A percentile compares a stretch with the other conserved stretches of the same genome.
Conservation (phyloP, 306 rosid species). For the Hippophae rhamnoides region DNA sequence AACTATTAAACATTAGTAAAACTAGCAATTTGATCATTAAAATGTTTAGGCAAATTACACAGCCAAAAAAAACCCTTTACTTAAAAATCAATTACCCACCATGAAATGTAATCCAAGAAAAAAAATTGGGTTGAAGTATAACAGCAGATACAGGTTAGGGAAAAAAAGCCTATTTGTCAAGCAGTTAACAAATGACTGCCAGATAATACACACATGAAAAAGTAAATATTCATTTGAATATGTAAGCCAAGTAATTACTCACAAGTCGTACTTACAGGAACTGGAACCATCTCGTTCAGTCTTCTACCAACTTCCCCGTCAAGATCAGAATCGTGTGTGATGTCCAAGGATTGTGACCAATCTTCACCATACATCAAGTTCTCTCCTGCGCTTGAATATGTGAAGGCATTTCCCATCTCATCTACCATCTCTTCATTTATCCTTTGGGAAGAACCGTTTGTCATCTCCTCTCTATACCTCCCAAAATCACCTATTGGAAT, state of each 20-base stretch:
- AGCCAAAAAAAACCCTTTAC: too few species aligned
- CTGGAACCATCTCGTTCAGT: constrained; percentile 70
- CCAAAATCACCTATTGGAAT: constrained; percentile 18
- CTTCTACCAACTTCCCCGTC: constrained; percentile 93
- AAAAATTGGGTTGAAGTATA: too few species aligned
- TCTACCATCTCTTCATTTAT: constrained; percentile 17
- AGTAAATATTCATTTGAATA: background rate
- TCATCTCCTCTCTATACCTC: constrained; percentile 16
- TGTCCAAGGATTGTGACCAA: constrained; percentile 38
- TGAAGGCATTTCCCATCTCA: constrained; percentile 28
- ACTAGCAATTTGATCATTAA: too few species aligned
- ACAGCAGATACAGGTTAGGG: too few species aligned
- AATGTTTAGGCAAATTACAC: too few species aligned
- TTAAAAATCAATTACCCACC: too few species aligned
- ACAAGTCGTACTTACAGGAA: constrained; percentile 60
- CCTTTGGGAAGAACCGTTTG: constrained; percentile 9
- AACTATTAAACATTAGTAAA: too few species aligned
- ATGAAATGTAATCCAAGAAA: too few species aligned
- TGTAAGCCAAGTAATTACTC: background rate
- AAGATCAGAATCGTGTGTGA: constrained; percentile 64
- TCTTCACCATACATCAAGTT: constrained; percentile 27
- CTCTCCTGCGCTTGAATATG: constrained; percentile 36
- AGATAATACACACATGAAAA: constrained; percentile 1
- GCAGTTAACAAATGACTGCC: background rate
- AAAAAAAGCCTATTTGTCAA: too few species aligned